These are phyloP conservation scores for Paxillus ammoniavirescens DNA, from an alignment of 768 basidiomycete species.

Conservation along the genomic window DNA sequence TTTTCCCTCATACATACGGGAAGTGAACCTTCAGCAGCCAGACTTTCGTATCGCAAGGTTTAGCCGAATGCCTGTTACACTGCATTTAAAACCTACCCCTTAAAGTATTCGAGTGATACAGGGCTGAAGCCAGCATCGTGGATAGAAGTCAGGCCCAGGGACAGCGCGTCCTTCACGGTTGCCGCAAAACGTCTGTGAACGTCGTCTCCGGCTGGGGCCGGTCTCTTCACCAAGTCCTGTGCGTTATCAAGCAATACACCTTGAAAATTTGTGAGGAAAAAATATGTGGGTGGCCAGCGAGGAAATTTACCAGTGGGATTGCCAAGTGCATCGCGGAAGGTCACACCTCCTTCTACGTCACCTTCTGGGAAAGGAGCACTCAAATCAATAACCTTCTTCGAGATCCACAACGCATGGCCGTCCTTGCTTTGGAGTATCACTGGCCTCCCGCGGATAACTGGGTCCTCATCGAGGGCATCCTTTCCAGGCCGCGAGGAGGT, in stretches of 20 bases:
- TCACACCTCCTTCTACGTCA: slow-evolving; percentile 74
- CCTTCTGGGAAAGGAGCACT: slow-evolving; percentile 61
- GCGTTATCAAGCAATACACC: slow-evolving; percentile 87
- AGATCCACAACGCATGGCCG: slow-evolving; percentile 88
- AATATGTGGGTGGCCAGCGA: slow-evolving; percentile 1
- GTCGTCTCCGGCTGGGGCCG: slow-evolving; percentile 61
- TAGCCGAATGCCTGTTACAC: background rate
- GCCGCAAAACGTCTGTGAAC: slow-evolving; percentile 58
- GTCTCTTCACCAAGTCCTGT: slow-evolving; percentile 66
- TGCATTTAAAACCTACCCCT: slow-evolving; percentile 41
- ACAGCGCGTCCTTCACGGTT: slow-evolving; percentile 66
- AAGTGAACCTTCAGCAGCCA: slow-evolving; percentile 55
- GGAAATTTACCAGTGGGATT: slow-evolving; percentile 61
- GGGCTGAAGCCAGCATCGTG: slow-evolving; percentile 83
- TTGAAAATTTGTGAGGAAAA: slow-evolving; percentile 21
- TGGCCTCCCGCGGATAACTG: slow-evolving; percentile 62
- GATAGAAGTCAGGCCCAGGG: slow-evolving; percentile 74
- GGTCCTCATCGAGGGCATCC: slow-evolving; percentile 73
- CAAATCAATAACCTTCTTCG: slow-evolving; percentile 51
- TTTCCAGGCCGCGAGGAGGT: slow-evolving; percentile 25
- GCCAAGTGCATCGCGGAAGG: slow-evolving; percentile 65
- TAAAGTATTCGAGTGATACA: slow-evolving; percentile 71
- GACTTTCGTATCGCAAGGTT: slow-evolving; percentile 40
- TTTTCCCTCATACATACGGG: slow-evolving; percentile 44
- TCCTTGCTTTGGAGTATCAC: slow-evolving; percentile 85